Evolutionary conservation across 2,329 filamentous ascomycete genomes (phyloP), one percentile per base, ranked within the genome.

Genomic region (Talaromyces sp.): DNA sequence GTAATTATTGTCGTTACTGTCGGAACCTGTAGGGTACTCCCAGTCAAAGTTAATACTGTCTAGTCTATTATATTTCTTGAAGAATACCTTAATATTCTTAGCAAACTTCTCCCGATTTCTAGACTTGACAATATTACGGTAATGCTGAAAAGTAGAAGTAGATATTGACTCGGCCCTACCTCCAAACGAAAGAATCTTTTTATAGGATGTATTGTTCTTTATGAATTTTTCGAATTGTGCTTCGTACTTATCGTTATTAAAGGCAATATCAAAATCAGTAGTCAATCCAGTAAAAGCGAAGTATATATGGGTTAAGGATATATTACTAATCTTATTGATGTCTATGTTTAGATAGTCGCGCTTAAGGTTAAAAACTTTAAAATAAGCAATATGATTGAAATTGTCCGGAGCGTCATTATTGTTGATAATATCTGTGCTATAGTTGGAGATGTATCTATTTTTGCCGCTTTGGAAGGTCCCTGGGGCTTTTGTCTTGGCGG

Each of bases 211-310:
- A n/a, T n/a, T n/a, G n/a, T n/a, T n/a, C n/a, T n/a, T n/a, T n/a
- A n/a, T n/a, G n/a, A 17, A 71, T 54, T 50, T 37, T 61, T 64
- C 51, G 77, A 76, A 77, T 40, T 74, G 62, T 3, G 57, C 2
- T 37, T 37, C 51, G 13, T 39, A 20, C 4, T 64, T 44, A 3
- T 61, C 55, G 11, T 58, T 55, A 51, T 22, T 55, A 22, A 70
- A 52, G 16, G 64, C 48, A 13, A 67, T 62, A 22, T 66, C 61
- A 42, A 66, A 75, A 32, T 72, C 65, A 1, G 49, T 11, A 0
- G 61, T 73, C 6, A 73, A 62, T 1, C 62, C 62, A 4, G 67
- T 67, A 57, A 78, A 78, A 5, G 64, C 65, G 42, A 69, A 75
- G 50, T 77, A 72, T 3, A 75, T 51, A 48, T 74, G 65, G 0